Evolutionary conservation across 2,329 filamentous ascomycete species (phyloP).

Genomic region (Colletotrichum scovillei): DNA sequence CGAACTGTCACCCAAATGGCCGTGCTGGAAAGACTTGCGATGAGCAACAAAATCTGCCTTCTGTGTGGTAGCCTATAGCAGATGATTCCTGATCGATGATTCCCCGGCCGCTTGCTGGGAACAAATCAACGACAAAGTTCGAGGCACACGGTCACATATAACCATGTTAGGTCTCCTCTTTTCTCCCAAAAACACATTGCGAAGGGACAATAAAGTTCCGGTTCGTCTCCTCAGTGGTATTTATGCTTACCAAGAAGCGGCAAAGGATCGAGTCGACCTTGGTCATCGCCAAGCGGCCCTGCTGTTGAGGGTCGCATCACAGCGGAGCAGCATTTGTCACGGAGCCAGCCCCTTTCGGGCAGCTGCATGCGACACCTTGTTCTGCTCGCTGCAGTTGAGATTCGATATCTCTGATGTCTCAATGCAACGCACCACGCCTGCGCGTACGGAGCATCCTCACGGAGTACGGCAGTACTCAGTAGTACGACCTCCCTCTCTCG

Average conservation of each 20-base stretch:
- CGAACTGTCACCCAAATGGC: no score
- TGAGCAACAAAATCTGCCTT: no score
- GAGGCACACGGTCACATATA: background rate
- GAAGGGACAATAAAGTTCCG: background rate
- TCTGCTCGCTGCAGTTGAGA: background rate
- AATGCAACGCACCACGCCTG: background rate
- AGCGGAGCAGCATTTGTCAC: background rate
- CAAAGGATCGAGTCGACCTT: background rate
- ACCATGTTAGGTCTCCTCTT: background rate
- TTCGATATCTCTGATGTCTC: background rate
- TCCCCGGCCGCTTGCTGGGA: background rate
- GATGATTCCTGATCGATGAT: background rate
- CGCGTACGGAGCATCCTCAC: background rate
- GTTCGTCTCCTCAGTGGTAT: background rate
- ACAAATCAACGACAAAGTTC: background rate
- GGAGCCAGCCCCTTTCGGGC: background rate
- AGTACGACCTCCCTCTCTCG: background rate
- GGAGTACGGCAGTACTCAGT: no score
- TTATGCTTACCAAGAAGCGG: background rate
- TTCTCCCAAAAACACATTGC: background rate
- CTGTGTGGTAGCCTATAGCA: background rate
- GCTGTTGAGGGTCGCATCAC: background rate
- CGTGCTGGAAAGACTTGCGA: no score
- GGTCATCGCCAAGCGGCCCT: background rate
- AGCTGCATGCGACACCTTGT: slow-evolving; percentile 12